Evolutionary conservation across 805 yeast genomes (phyloP), one percentile per base, ranked within the genome.

Genomic region (Nakazawaea laoshanensis): DNA sequence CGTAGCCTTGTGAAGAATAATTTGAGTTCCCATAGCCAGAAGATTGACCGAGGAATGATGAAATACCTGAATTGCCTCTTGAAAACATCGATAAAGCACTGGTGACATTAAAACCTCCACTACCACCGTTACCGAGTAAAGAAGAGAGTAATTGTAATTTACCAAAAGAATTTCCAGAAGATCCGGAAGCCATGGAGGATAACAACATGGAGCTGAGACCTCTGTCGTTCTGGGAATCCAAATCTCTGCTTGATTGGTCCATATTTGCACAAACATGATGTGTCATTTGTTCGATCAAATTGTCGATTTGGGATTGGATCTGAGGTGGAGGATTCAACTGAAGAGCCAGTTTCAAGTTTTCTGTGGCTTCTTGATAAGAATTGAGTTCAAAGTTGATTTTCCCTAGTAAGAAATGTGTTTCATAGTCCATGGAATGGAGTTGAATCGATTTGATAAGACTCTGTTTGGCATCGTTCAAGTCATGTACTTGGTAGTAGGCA

Each of bases 171-270:
- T 31, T 19, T 15, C 13, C 17, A n/a, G 29, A 26, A 5, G 27
- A 21, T 4, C 31, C 27, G 7, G 36, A 27, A 16, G 27, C 27
- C 28, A 32, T 17, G 7, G 36, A 26, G 24, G 15, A 19, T 27
- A 32, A 19, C 16, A 32, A 17, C 25, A 32, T 6, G 12, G 30
- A 27, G n/a, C 31, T 27, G 22, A 32, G 7, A 11, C 36, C 36
- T 10, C 31, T 15, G 18, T 32, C 36, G 24, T 13, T 32, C 16
- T 32, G 30, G 13, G 26, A 19, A 11, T 32, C 36, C 5, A 27
- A 16, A 2, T 19, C 20, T 12, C 27, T 14, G 12, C 36, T 32
- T 20, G 17, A n/a, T n/a, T 32, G 18, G 24, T 32, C 36, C 36
- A 32, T 32, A 22, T 32, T 32, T 8, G 12, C 17, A 7, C 10